These are phyloP conservation scores for Chenopodium album DNA, from an alignment of 148 eudicot species.

Conservation along the genomic window DNA sequence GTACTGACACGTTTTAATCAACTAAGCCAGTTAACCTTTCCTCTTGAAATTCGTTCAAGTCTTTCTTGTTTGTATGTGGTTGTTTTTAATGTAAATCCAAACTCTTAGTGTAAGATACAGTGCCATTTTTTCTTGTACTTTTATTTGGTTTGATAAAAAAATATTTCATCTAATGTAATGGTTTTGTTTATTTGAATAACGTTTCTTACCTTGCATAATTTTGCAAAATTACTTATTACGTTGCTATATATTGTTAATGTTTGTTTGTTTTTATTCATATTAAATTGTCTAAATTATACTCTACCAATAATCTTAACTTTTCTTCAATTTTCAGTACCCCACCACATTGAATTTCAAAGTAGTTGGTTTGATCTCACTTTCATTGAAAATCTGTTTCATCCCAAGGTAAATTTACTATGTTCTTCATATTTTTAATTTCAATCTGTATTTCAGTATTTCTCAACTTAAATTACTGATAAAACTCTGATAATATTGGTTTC, in stretches of 20 bases:
- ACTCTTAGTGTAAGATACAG: background rate
- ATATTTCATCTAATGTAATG: background rate
- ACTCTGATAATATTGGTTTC: background rate
- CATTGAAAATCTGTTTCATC: constrained; percentile 6
- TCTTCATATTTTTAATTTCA: too few relatives aligned
- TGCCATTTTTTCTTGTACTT: background rate
- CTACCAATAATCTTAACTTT: constrained; percentile 4
- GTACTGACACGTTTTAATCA: background rate
- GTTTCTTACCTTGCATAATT: constrained; percentile 26
- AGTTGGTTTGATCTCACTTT: constrained; percentile 3
- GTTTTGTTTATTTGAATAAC: too few relatives aligned
- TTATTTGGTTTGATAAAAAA: too few relatives aligned
- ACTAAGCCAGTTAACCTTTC: too few relatives aligned
- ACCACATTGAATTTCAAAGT: constrained; percentile 5
- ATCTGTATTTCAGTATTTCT: background rate
- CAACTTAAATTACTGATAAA: background rate
- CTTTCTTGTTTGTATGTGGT: too few relatives aligned
- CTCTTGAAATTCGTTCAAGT: too few relatives aligned
- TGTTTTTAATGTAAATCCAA: background rate
- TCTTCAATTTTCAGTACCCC: constrained; percentile 13
- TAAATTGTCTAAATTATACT: constrained; percentile 21
- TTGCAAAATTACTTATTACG: constrained; percentile 10
- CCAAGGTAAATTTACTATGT: background rate
- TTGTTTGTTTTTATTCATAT: background rate
- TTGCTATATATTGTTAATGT: background rate